A percentile compares a stretch with the other conserved stretches of the same genome.
Conservation (phyloP, 306 rosid genomes). For the Clitoria ternatea region DNA sequence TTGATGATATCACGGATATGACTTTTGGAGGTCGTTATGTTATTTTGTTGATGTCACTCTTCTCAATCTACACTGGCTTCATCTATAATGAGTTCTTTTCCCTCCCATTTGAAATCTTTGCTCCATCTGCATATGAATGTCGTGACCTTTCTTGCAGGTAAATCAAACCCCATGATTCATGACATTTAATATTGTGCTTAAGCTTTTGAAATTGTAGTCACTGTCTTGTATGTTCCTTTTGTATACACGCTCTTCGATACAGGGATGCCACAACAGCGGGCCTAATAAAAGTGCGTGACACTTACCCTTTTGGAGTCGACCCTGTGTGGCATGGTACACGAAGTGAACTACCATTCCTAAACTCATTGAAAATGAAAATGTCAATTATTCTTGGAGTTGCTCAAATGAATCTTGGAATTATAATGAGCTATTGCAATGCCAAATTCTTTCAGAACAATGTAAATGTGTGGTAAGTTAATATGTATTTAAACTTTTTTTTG, state of each 20-base stretch:
- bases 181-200: slow-evolving; percentile 4
- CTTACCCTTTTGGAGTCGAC: slow-evolving; percentile 97
- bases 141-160: slow-evolving; percentile 92
- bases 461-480: slow-evolving; percentile 71
- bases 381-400: slow-evolving; percentile 94
- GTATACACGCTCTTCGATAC: slow-evolving; percentile 2
- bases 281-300: slow-evolving; percentile 64
- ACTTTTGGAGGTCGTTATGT: slow-evolving; percentile 98
- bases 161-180: slow-evolving; percentile 22
- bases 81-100: slow-evolving; percentile 98
- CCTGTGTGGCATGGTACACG: slow-evolving; percentile 97
- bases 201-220: slow-evolving; percentile 9
- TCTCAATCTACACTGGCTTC: slow-evolving; percentile 93
- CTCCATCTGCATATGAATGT: slow-evolving; percentile 84
- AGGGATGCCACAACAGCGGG: slow-evolving; percentile 87
- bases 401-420: slow-evolving; percentile 96
- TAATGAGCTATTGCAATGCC: slow-evolving; percentile 85
- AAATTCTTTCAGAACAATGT: slow-evolving; percentile 57
- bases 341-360: slow-evolving; percentile 92
- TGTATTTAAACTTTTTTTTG: too few species aligned
- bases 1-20: slow-evolving; percentile 94
- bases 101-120: slow-evolving; percentile 80
- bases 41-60: slow-evolving; percentile 81
- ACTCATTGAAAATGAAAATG: slow-evolving; percentile 98
- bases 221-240: slow-evolving; percentile 4